Percentiles rank a stretch among this genome's conserved stretches.
These are phyloP conservation scores for Juglanconis juglandina DNA, from an alignment of 2,329 filamentous ascomycete species.

Conservation along the genomic window DNA sequence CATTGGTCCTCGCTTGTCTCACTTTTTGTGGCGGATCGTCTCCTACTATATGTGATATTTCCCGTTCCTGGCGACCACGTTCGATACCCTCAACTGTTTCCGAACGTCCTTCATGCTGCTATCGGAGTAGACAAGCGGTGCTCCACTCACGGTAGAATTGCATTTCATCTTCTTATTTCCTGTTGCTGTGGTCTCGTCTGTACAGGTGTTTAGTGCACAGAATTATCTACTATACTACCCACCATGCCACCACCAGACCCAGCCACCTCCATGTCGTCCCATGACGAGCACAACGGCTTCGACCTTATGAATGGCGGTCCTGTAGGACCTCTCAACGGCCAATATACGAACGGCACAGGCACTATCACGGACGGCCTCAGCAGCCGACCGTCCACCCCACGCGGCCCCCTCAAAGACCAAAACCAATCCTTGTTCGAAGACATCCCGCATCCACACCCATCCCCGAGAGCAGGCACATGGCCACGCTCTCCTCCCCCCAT, in stretches of 20 bases:
- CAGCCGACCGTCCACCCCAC: slow-evolving; percentile 12
- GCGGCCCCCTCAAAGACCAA: neutral
- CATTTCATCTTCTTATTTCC: neutral
- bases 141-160: neutral
- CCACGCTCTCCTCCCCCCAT: slow-evolving; percentile 6
- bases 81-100: neutral
- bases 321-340: slow-evolving; percentile 4
- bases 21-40: neutral
- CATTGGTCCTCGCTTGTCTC: neutral
- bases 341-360: slow-evolving; percentile 12
- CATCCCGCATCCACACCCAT: neutral
- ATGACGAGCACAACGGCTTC: neutral
- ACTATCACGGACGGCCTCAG: slow-evolving; percentile 9
- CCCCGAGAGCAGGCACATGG: slow-evolving; percentile 10
- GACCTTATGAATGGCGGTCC: slow-evolving; percentile 9
- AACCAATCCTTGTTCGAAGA: neutral
- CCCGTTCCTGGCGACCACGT: neutral
- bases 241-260: slow-evolving; percentile 5
- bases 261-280: neutral
- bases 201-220: neutral
- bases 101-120: slow-evolving; percentile 1
- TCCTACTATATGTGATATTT: neutral
- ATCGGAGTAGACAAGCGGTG: neutral
- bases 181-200: no score
- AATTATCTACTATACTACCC: neutral